phyloP scores from a whole-genome alignment of 306 rosid genomes.

The Parietaria judaica region DNA sequence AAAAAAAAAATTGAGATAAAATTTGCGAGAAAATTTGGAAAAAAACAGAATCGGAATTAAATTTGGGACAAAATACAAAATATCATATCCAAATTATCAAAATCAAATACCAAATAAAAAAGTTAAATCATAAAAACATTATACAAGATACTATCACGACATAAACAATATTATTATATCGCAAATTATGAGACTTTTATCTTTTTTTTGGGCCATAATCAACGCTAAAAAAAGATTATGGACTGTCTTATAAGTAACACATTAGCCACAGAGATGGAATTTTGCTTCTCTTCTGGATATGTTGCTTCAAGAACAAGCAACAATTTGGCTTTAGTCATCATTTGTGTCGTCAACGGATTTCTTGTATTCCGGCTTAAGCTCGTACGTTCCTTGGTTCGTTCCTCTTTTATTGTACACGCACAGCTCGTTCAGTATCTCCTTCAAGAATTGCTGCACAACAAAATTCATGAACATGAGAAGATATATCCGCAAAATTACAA shows the following conservation, averaged over 20 bases:
- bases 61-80: no score
- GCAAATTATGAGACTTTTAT: neutral
- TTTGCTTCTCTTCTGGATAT: neutral
- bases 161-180: neutral
- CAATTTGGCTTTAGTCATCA: constrained; percentile 39
- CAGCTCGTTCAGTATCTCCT: constrained; percentile 90
- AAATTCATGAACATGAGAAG: neutral
- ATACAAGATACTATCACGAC: neutral
- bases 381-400: constrained; percentile 96
- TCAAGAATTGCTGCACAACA: constrained; percentile 87
- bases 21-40: no score
- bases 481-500: neutral
- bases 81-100: no score
- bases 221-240: neutral
- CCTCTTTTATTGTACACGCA: constrained; percentile 98
- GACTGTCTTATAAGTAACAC: neutral
- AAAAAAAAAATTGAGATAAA: no score
- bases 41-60: no score
- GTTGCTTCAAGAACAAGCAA: neutral
- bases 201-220: neutral
- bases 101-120: neutral
- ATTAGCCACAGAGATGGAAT: neutral
- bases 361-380: constrained; percentile 98
- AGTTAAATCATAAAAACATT: neutral
- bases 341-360: constrained; percentile 68